A percentile compares a stretch with the other conserved stretches of the same genome.
Conservation (phyloP, 2,329 filamentous ascomycete genomes). For the Thyridium curvatum region DNA sequence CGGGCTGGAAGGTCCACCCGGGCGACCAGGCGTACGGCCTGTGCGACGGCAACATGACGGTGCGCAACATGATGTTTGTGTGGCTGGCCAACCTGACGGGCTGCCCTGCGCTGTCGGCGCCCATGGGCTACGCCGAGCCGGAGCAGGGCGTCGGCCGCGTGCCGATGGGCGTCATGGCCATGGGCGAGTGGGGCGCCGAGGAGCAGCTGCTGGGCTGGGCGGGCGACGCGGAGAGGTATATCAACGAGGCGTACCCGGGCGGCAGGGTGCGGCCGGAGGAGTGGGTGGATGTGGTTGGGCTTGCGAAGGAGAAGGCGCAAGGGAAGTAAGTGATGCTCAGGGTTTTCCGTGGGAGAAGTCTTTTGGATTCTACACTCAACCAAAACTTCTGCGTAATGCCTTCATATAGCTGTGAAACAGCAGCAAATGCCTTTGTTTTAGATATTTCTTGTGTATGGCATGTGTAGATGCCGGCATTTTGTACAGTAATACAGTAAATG, state of each 20-base stretch:
- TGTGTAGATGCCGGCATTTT: not conserved
- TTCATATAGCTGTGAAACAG: too few species aligned
- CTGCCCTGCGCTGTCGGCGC: constrained; percentile 67
- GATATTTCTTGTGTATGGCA: too few species aligned
- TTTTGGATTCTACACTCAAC: too few species aligned
- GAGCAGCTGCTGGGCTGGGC: constrained; percentile 58
- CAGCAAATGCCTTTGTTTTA: too few species aligned
- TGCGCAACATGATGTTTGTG: constrained; percentile 80
- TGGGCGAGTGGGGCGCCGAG: constrained; percentile 62
- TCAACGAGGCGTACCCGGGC: constrained; percentile 39
- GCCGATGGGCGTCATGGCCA: constrained; percentile 56
- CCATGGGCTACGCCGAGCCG: constrained; percentile 64
- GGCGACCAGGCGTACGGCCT: constrained; percentile 64
- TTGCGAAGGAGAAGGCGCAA: constrained; percentile 19
- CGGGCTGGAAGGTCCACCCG: constrained; percentile 62
- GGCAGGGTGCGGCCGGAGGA: constrained; percentile 43
- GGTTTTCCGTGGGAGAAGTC: not conserved
- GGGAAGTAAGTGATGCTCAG: not conserved
- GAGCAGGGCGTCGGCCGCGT: constrained; percentile 51
- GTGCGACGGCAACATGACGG: constrained; percentile 63
- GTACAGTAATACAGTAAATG: not conserved
- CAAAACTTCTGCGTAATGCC: too few species aligned
- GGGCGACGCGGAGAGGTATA: constrained; percentile 47
- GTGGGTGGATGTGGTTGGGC: constrained; percentile 52
- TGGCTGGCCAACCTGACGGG: constrained; percentile 82